These are phyloP conservation scores for Parastagonospora nodorum DNA, from an alignment of 2,329 filamentous ascomycete species.

Conservation along the genomic window DNA sequence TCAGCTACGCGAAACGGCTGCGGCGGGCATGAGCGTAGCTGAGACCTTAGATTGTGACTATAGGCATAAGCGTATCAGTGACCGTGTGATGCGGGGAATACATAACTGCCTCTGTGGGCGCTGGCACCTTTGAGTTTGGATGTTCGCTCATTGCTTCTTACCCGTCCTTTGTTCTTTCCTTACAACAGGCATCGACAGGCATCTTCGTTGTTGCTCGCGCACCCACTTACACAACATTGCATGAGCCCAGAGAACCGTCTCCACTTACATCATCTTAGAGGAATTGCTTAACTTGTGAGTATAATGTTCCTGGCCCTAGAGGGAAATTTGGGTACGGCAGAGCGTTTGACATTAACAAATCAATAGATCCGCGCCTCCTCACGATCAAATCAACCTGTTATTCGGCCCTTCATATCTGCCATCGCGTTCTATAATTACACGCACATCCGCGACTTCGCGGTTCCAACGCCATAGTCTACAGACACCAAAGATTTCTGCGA, in stretches of 20 bases:
- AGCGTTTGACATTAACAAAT: conserved; percentile 4
- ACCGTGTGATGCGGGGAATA: neutral
- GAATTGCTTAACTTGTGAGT: too few species aligned
- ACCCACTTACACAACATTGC: too few species aligned
- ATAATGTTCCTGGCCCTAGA: too few species aligned
- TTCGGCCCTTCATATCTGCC: conserved; percentile 2
- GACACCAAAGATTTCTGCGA: neutral
- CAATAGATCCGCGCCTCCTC: conserved; percentile 5
- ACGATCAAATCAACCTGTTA: neutral
- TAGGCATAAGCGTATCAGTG: neutral
- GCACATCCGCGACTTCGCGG: neutral
- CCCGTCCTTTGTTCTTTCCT: too few species aligned
- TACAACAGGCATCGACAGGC: too few species aligned
- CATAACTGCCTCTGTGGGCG: neutral
- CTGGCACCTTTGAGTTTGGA: neutral
- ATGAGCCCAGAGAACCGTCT: too few species aligned
- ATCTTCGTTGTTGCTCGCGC: too few species aligned
- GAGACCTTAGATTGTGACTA: conserved; percentile 6
- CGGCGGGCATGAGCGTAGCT: conserved; percentile 4
- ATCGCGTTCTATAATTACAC: neutral
- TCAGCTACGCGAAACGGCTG: conserved; percentile 6
- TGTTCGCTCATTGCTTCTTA: too few species aligned
- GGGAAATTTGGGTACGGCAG: neutral
- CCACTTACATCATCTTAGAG: too few species aligned
- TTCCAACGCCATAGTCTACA: neutral